These are phyloP conservation scores for Parmales sp. DNA, from an alignment of 108 stramenopile genomes.

Conservation along the genomic window DNA sequence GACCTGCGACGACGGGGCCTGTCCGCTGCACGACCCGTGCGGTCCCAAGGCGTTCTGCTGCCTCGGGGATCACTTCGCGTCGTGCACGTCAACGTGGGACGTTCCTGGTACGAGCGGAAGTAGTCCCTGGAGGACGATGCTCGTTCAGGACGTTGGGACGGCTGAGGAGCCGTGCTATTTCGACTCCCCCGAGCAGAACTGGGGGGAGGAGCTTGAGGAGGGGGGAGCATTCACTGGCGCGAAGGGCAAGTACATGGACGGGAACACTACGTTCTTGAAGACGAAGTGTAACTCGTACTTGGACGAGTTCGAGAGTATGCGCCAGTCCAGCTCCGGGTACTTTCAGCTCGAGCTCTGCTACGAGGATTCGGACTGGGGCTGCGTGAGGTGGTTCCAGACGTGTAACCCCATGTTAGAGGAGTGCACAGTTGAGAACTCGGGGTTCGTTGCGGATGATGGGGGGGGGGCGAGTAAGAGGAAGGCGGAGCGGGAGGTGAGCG, in stretches of 20 bases:
- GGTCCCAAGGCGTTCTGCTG: slow-evolving; percentile 5
- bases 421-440: no score
- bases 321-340: not conserved
- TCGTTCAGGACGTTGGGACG: not conserved
- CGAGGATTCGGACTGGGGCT: not conserved
- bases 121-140: slow-evolving; percentile 1
- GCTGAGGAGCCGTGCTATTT: not conserved
- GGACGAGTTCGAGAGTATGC: slow-evolving; percentile 12
- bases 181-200: not conserved
- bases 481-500: no score
- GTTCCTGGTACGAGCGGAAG: not conserved
- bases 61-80: not conserved
- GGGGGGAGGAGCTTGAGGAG: no score
- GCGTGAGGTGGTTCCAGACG: slow-evolving; percentile 1
- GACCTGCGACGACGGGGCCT: not conserved
- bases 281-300: not conserved
- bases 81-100: slow-evolving; percentile 6
- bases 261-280: not conserved
- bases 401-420: slow-evolving; percentile 3
- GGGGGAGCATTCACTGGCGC: no score
- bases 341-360: not conserved
- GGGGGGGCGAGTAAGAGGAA: no score
- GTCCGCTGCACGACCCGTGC: not conserved
- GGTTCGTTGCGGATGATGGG: no score
- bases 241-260: slow-evolving; percentile 3